Percentiles rank a stretch among this genome's conserved stretches.
Conservation (phyloP, 2,329 filamentous ascomycete species). For the Hortaea sp. region DNA sequence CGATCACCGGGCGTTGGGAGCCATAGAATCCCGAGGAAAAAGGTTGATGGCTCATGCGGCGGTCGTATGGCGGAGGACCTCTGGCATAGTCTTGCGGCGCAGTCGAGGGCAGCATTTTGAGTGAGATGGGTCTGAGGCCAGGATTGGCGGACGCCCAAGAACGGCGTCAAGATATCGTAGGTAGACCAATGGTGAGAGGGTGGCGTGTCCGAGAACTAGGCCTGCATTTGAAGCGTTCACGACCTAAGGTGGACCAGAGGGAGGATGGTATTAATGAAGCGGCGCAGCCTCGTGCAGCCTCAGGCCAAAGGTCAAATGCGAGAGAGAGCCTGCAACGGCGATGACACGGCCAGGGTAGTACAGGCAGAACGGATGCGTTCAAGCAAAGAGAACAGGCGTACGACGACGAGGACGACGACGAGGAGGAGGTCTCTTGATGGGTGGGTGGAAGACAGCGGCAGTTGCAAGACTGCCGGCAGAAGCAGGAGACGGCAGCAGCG, state of each 20-base stretch:
- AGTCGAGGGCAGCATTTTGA: neutral
- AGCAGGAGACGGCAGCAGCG: neutral
- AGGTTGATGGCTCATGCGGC: neutral
- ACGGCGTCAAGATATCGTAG: neutral
- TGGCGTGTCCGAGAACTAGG: neutral
- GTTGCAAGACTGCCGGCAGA: neutral
- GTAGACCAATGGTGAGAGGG: neutral
- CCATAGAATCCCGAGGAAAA: neutral
- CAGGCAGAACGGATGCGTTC: neutral
- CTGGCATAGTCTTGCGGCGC: neutral
- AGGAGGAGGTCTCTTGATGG: neutral
- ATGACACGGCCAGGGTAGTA: neutral
- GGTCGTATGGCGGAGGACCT: neutral
- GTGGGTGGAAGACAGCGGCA: neutral
- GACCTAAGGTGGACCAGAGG: neutral
- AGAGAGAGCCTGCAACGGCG: neutral
- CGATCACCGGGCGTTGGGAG: conserved; percentile 2
- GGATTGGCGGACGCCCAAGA: neutral
- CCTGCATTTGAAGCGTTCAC: neutral
- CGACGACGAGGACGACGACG: neutral
- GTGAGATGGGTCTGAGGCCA: neutral
- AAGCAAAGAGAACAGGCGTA: neutral
- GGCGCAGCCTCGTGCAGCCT: too few relatives aligned
- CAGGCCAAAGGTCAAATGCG: neutral
- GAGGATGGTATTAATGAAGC: neutral